phyloP scores from a whole-genome alignment of 768 basidiomycete species.

The Ramaria sp. region DNA sequence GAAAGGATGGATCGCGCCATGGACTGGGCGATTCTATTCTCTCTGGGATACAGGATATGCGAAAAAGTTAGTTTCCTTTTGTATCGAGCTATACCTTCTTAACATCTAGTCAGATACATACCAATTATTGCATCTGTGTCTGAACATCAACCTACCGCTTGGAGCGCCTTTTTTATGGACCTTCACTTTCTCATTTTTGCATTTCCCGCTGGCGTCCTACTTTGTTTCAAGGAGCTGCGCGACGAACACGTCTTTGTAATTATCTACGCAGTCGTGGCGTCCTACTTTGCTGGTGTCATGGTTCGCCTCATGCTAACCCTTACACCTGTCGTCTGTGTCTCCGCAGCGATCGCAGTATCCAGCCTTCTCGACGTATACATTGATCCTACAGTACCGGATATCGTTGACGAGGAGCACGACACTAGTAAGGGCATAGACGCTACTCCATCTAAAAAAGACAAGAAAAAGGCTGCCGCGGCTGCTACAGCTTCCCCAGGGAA shows the following conservation, averaged over 20 bases:
- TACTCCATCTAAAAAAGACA: slow-evolving; percentile 27
- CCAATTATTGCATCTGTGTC: slow-evolving; percentile 99
- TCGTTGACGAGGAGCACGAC: slow-evolving; percentile 14
- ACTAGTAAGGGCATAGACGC: slow-evolving; percentile 17
- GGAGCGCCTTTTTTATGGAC: slow-evolving; percentile 99
- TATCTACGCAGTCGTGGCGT: slow-evolving; percentile 90
- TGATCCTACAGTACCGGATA: slow-evolving; percentile 65
- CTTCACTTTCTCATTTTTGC: slow-evolving; percentile 95
- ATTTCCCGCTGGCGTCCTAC: slow-evolving; percentile 91
- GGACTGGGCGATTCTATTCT: slow-evolving; percentile 99
- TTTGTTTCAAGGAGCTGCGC: slow-evolving; percentile 88
- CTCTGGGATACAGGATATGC: slow-evolving; percentile 99
- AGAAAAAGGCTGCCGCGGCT: slow-evolving; percentile 40
- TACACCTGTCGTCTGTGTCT: slow-evolving; percentile 92
- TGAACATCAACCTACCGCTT: slow-evolving; percentile 98
- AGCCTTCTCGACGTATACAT: slow-evolving; percentile 82
- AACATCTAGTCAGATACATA: slow-evolving; percentile 49
- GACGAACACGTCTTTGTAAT: slow-evolving; percentile 99
- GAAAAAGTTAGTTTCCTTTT: slow-evolving; percentile 57
- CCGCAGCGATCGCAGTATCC: slow-evolving; percentile 85
- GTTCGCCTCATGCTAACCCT: slow-evolving; percentile 97
- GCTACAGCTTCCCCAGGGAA: slow-evolving; percentile 22
- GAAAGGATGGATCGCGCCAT: slow-evolving; percentile 93
- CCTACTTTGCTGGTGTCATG: slow-evolving; percentile 99
- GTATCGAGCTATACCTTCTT: slow-evolving; percentile 6